A percentile compares a stretch with the other conserved stretches of the same genome.
These are phyloP conservation scores for Tubosaeta sp. DNA, from an alignment of 768 basidiomycete genomes.

Conservation along the genomic window DNA sequence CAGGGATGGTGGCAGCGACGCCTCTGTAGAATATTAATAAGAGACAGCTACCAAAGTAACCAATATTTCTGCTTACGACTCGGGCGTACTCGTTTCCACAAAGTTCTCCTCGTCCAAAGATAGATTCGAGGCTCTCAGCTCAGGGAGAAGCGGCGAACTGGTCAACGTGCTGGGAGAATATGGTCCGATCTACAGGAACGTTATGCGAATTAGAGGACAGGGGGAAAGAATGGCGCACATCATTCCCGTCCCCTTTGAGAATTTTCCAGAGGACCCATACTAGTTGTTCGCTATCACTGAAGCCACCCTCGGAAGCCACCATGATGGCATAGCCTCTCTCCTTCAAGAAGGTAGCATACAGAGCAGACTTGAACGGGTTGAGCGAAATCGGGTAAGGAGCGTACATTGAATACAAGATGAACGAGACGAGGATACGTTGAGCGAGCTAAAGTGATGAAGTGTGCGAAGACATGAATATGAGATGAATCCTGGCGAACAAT, in stretches of 20 bases:
- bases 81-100: conserved; percentile 39
- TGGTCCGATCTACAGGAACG: conserved; percentile 61
- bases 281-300: conserved; percentile 65
- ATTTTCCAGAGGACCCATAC: conserved; percentile 90
- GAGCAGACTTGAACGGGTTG: conserved; percentile 76
- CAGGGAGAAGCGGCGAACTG: conserved; percentile 69
- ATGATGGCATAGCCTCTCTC: conserved; percentile 61
- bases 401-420: conserved; percentile 77
- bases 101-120: conserved; percentile 61
- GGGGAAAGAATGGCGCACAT: conserved; percentile 40
- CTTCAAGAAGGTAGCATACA: conserved; percentile 61
- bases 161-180: conserved; percentile 75
- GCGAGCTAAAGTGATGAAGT: conserved; percentile 44
- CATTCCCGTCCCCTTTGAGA: conserved; percentile 74
- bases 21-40: conserved; percentile 16
- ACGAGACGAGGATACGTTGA: conserved; percentile 72
- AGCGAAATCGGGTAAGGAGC: conserved; percentile 73
- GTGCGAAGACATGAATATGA: conserved; percentile 13
- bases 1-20: conserved; percentile 4
- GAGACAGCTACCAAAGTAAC: not conserved
- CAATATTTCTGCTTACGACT: conserved; percentile 36
- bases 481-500: conserved; percentile 9
- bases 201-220: conserved; percentile 3
- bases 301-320: conserved; percentile 44
- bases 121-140: conserved; percentile 70